Base-by-base conservation (phyloP, 2,329 filamentous ascomycete genomes). In the Nothopassalora personata region DNA sequence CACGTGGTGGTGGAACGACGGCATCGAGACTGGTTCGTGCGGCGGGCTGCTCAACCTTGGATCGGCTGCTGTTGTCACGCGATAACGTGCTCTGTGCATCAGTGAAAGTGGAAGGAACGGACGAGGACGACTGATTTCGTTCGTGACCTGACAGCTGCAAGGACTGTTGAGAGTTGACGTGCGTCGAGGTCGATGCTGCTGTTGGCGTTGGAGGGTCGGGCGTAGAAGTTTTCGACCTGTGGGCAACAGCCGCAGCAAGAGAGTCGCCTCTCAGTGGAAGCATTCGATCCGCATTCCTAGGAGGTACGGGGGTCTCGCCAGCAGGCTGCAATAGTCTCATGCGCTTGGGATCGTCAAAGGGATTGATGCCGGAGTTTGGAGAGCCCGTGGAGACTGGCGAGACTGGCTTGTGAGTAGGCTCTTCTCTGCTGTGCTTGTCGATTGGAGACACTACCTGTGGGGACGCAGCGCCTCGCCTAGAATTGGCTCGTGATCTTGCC, bases 261-360 rank as follows among this genome's bases (percentile, higher is more conserved):
- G 85, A 88, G 71, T 88, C 85, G 23, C 81, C 83, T 60, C 85
- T 81, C 57, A 81, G 79, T 5, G 83, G 83, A 23, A 66, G 50
- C 36, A 53, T 56, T 45, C 76, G 70, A 60, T 79, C 76, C 30
- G 56, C 68, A 57, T 76, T 72, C 59, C 71, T 74, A 4, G 75
- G 74, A 54, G 72, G 71, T 39, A 74, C 72, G 8, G 76, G 66
- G n/a, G 64, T 64, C 8, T 66, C 58, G 50, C 60, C 57, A 46
- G 47, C 53, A 43, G 59, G 49, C 52, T 54, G 48, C 46, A 66
- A 56, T 34, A 55, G 66, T 49, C 73, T 71, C 57, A 66, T 70
- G 36, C 70, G 70, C 61, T 69, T 71, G 10, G 70, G 72, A 53
- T 76, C 73, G 36, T 75, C 72, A 57, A 74, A 73, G 18, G 72